These are phyloP conservation scores for Coelastrella sp. DNA, from an alignment of 139 green algal genomes.

Conservation along the genomic window DNA sequence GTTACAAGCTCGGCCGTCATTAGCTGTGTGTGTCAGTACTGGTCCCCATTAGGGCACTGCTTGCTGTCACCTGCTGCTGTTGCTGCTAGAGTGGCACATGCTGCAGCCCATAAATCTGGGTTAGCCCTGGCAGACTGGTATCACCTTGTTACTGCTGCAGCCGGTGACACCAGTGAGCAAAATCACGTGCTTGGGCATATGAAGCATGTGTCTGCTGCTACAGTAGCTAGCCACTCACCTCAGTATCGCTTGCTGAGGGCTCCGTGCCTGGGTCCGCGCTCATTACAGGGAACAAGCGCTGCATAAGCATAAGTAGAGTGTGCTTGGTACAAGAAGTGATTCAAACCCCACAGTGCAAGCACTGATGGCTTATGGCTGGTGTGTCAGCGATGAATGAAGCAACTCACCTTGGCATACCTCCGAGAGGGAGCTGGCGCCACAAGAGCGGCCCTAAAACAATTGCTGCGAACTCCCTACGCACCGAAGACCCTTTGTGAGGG, in stretches of 20 bases:
- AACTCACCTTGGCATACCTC: neutral
- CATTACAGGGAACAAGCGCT: neutral
- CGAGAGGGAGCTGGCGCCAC: neutral
- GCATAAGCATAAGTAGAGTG: neutral
- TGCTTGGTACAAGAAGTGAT: too few relatives aligned
- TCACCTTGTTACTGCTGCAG: neutral
- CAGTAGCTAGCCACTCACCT: slow-evolving; percentile 19
- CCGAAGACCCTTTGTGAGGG: too few relatives aligned
- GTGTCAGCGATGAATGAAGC: neutral
- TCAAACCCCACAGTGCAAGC: too few relatives aligned
- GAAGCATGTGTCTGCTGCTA: neutral
- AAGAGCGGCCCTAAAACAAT: neutral
- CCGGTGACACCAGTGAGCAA: neutral
- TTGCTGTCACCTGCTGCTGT: too few relatives aligned
- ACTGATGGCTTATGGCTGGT: neutral
- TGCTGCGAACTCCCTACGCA: neutral
- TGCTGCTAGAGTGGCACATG: too few relatives aligned
- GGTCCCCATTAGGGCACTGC: too few relatives aligned
- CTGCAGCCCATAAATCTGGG: neutral
- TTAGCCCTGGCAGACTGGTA: too few relatives aligned
- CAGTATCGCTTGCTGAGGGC: slow-evolving; percentile 20
- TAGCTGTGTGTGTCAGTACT: too few relatives aligned
- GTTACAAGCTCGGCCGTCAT: too few relatives aligned
- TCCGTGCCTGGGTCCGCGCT: slow-evolving; percentile 44
- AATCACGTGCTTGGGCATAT: too few relatives aligned